Evolutionary conservation across 352 stramenopile species (phyloP), one percentile per base, ranked within the genome.

Genomic region (Achlya hypogyna): DNA sequence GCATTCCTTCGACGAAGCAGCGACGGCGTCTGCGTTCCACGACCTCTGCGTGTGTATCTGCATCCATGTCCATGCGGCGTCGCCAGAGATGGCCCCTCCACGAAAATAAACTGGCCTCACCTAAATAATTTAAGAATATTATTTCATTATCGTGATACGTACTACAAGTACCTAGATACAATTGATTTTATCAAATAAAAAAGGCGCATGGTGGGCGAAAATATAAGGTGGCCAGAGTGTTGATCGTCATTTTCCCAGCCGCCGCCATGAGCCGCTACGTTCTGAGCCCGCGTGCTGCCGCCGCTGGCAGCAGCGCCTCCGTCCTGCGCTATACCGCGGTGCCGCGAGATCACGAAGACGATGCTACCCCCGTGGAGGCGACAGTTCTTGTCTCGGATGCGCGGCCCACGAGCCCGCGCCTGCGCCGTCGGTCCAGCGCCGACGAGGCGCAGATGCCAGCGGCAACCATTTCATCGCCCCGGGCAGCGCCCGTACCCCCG

Each of bases 301-400:
- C 25, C 6, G 38, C 38, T 18, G 38, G 38, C 12, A 18, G 38
- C 38, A 45, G 38, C 38, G 38, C 38, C 12, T 45, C 38, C 38
- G n/a, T 45, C 12, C 38, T 45, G 25, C 32, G 54, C 14, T 64
- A 64, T 28, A 64, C 38, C 4, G 35, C 54, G 2, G 25, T 64
- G 10, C 54, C 54, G n/a, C 45, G 47, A 22, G 54, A 51, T 10
- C 54, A 64, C n/a, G 54, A 64, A 51, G 54, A 64, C 38, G 54
- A 49, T 31, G n/a, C 54, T n/a, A 35, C 31, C 10, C 54, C n/a
- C 20, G 34, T 51, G 3, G 35, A 51, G 28, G 54, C 54, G 4
- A 12, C 27, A 10, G 54, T 64, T 5, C 32, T 52, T 5, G 54
- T 38, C 18, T 64, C 54, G 10, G 54, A 64, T 16, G 25, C 54